Percentiles rank a stretch among this genome's conserved stretches.
These are phyloP conservation scores for Umbelopsis sp. DNA, from an alignment of 371 early-diverging fungal species.

Conservation along the genomic window DNA sequence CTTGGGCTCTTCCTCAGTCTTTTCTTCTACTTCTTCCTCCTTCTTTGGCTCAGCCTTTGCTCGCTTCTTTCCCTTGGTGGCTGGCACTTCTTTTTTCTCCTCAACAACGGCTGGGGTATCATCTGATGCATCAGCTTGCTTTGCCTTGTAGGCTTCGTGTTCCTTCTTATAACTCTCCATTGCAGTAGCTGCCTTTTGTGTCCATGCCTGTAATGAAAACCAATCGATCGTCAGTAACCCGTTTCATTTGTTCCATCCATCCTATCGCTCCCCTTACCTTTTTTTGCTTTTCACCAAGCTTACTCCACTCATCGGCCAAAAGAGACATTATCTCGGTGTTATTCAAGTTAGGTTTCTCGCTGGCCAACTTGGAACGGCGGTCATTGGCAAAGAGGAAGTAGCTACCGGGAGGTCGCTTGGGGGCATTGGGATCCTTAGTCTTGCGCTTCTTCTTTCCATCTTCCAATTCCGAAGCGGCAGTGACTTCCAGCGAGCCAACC, in stretches of 20 bases:
- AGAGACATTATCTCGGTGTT: constrained; percentile 18
- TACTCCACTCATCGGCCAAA: constrained; percentile 20
- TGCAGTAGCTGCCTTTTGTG: constrained; percentile 1
- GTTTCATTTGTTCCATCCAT: neutral
- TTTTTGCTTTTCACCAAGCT: constrained; percentile 14
- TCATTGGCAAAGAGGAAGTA: constrained; percentile 24
- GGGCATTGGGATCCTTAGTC: constrained; percentile 23
- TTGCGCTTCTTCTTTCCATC: constrained; percentile 18
- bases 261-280: constrained; percentile 4
- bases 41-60: neutral
- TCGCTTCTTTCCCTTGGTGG: neutral
- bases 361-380: constrained; percentile 10
- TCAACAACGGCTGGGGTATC: neutral
- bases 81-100: neutral
- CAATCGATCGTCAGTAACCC: neutral
- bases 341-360: constrained; percentile 19
- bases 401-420: constrained; percentile 21
- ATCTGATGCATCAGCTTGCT: neutral
- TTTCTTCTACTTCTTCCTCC: neutral
- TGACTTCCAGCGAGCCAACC: neutral
- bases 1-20: neutral
- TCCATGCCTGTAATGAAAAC: neutral
- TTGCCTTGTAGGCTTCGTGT: constrained; percentile 17
- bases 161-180: constrained; percentile 21
- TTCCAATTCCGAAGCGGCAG: neutral